Evolutionary conservation across 192 early-diverging fungal species (phyloP).

Genomic region (Coemansia sp.): DNA sequence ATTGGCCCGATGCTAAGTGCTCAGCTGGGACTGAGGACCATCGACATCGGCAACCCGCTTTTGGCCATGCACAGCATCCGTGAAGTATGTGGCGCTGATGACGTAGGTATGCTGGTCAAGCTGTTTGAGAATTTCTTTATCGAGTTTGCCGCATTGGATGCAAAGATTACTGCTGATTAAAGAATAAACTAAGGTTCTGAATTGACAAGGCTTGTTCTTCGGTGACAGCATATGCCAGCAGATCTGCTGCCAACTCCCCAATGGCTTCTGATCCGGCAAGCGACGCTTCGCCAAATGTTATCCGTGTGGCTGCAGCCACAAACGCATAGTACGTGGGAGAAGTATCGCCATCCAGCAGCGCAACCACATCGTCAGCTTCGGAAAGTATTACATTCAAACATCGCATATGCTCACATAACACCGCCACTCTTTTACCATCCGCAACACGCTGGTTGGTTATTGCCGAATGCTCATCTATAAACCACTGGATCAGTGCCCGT

Average conservation of each 20-base stretch:
- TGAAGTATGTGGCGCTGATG: constrained; percentile 84
- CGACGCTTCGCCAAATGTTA: constrained; percentile 37
- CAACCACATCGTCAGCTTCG: constrained; percentile 39
- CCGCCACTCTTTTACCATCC: constrained; percentile 16
- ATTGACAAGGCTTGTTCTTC: constrained; percentile 48
- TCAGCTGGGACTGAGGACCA: constrained; percentile 89
- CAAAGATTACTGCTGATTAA: constrained; percentile 50
- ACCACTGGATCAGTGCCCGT: constrained; percentile 30
- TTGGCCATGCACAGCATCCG: constrained; percentile 97
- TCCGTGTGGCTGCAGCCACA: constrained; percentile 43
- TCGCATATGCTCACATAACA: constrained; percentile 40
- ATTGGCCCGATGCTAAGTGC: constrained; percentile 97
- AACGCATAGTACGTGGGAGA: constrained; percentile 49
- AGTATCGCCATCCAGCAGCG: constrained; percentile 42
- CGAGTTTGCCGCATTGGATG: constrained; percentile 54
- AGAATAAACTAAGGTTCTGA: constrained; percentile 16
- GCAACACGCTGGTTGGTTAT: constrained; percentile 9
- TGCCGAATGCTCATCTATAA: constrained; percentile 35
- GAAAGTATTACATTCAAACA: constrained; percentile 49
- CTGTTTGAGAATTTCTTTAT: constrained; percentile 69
- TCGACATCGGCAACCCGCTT: constrained; percentile 96
- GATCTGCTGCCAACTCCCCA: constrained; percentile 39
- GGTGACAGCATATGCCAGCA: constrained; percentile 47
- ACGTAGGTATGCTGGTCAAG: constrained; percentile 78
- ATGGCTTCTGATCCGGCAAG: constrained; percentile 20